Conservation (phyloP, 768 basidiomycete species). For the Calocybe indica region DNA sequence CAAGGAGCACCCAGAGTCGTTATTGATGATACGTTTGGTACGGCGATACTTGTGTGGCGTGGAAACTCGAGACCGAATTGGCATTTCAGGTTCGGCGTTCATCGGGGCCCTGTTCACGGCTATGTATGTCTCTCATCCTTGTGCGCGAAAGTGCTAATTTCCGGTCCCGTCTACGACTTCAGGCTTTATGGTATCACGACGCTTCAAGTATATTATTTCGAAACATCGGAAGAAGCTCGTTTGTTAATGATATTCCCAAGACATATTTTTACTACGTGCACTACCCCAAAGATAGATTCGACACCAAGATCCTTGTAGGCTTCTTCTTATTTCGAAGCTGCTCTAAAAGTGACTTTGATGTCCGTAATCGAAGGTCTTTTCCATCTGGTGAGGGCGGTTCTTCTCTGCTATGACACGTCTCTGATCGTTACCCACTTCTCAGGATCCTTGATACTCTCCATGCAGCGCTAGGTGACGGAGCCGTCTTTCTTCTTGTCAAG, state of each 20-base stretch:
- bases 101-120: slow-evolving; percentile 27
- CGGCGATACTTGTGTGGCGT: too few species aligned
- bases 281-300: slow-evolving; percentile 23
- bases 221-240: not conserved
- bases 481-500: not conserved
- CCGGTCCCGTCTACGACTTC: not conserved
- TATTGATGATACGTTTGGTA: too few species aligned
- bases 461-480: slow-evolving; percentile 22
- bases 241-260: slow-evolving; percentile 8
- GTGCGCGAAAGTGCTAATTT: not conserved
- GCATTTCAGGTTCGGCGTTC: slow-evolving; percentile 16
- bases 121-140: slow-evolving; percentile 18
- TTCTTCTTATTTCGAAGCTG: not conserved
- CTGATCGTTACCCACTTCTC: not conserved
- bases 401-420: not conserved
- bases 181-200: slow-evolving; percentile 32
- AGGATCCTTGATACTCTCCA: slow-evolving; percentile 27
- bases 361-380: slow-evolving; percentile 15
- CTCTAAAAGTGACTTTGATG: not conserved
- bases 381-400: slow-evolving; percentile 18
- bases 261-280: slow-evolving; percentile 28
- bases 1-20: too few species aligned
- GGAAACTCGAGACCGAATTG: too few species aligned
- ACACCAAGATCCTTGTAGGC: slow-evolving; percentile 20
- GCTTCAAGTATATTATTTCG: slow-evolving; percentile 21